Conservation (phyloP, 1,284 basidiomycete species). For the Termitomyces sp. region DNA sequence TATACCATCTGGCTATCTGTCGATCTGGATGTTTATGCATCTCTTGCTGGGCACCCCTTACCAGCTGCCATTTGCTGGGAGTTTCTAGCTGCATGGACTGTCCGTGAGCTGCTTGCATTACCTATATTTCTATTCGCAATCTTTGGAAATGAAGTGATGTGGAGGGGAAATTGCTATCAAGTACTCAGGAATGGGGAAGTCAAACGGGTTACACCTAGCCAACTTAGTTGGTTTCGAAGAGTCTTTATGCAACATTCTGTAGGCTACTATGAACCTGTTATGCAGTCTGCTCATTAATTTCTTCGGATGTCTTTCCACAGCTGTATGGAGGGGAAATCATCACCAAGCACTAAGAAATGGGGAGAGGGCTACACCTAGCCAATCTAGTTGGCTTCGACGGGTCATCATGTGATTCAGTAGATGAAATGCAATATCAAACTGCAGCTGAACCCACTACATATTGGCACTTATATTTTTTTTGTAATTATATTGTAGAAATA, state of each 20-base stretch:
- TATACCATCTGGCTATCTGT: constrained; percentile 56
- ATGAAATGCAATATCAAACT: not conserved
- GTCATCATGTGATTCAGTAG: not conserved
- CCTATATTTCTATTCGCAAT: constrained; percentile 85
- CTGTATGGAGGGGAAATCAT: constrained; percentile 73
- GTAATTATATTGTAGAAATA: constrained; percentile 28
- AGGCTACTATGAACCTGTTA: constrained; percentile 22
- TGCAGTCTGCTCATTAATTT: constrained; percentile 1
- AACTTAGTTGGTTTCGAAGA: constrained; percentile 16
- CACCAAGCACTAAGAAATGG: constrained; percentile 65
- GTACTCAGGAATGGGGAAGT: constrained; percentile 66
- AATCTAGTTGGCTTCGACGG: constrained; percentile 15
- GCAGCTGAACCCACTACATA: not conserved
- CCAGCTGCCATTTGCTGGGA: constrained; percentile 41
- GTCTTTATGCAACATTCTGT: constrained; percentile 1
- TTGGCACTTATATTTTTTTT: not conserved
- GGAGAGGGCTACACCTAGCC: constrained; percentile 29
- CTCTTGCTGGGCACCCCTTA: constrained; percentile 65
- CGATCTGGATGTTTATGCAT: constrained; percentile 72
- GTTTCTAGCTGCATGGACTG: constrained; percentile 75
- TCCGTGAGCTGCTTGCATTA: constrained; percentile 74
- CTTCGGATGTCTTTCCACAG: not conserved
- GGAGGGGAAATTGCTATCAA: constrained; percentile 73
- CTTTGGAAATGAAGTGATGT: constrained; percentile 72
- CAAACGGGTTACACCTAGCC: constrained; percentile 17